Base-by-base conservation (phyloP, 1,284 basidiomycete species). In the Ganoderma resinaceum region DNA sequence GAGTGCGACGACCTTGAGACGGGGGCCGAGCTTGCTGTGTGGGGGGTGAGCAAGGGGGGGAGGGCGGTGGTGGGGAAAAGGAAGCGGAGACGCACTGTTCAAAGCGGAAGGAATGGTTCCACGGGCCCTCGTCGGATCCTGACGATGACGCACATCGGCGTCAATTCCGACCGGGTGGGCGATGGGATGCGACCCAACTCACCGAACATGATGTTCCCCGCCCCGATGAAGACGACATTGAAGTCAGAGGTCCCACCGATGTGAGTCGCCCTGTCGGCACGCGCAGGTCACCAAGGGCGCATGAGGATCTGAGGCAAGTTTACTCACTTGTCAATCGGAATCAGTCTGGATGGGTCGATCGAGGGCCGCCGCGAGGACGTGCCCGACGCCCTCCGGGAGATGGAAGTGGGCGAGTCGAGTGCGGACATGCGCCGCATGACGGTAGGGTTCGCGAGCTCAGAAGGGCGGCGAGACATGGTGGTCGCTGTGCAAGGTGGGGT, bases 121-220 rank as follows among this genome's bases (percentile, higher is more conserved):
- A 96, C 26, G 95, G 95, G 62, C 94, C 94, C 78, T 95, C 93
- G 66, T 91, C 89, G 53, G 92, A 95, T 67, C 92, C 92, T 94
- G 78, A 52, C 29, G 55, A 53, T 52, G 62, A 55, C 29, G 52
- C 26, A 46, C 31, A 67, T 63, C 59, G 59, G 66, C 62, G 63
- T 53, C 26, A 38, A 40, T 52, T 4, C 59, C 23, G 26, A 38
- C 29, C 52, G 18, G n/a, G 60, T 18, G 49, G 40, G n/a, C 6
- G 20, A 63, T 40, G 40, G 6, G n/a, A 26, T 55, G 33, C 38
- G 67, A n/a, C 26, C 11, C 46, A 40, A 75, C 86, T 62, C 66
- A 91, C 95, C 95, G 77, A 96, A 96, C 94, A 96, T 96, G 83
- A 96, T 95, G 81, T 96, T 96, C 62, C 96, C 96, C 38, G 95